phyloP scores from a whole-genome alignment of 2,329 filamentous ascomycete species.

The Pyricularia pennisetigena region DNA sequence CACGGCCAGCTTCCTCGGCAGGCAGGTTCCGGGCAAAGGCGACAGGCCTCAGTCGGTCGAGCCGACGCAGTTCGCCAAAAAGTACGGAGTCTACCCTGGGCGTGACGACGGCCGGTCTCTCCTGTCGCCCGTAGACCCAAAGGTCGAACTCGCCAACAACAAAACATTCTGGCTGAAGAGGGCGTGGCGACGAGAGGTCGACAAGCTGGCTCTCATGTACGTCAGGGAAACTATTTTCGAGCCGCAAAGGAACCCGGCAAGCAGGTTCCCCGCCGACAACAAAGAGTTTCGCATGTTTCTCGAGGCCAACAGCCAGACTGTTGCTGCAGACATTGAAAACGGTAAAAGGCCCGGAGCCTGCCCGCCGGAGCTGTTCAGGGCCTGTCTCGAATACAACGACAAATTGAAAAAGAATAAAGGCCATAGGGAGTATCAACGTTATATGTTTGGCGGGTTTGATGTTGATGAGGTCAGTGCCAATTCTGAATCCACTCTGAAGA shows the following conservation, averaged over 20 bases:
- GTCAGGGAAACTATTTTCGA: not conserved
- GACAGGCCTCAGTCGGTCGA: not conserved
- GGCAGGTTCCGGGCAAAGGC: not conserved
- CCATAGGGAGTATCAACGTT: not conserved
- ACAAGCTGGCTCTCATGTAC: not conserved
- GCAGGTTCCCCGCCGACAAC: too few species aligned
- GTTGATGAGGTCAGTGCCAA: not conserved
- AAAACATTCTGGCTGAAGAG: not conserved
- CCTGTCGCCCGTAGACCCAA: not conserved
- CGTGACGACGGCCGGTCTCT: not conserved
- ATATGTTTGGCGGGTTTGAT: not conserved
- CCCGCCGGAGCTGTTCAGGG: not conserved
- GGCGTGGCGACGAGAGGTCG: not conserved
- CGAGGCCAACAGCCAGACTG: not conserved
- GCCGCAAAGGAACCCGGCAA: too few species aligned
- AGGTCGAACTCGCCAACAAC: not conserved
- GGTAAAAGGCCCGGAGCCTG: not conserved
- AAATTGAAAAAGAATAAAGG: not conserved
- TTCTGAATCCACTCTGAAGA: not conserved
- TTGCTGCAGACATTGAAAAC: not conserved
- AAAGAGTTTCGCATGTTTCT: not conserved
- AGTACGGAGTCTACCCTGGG: not conserved
- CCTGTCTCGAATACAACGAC: not conserved
- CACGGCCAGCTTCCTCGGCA: not conserved
- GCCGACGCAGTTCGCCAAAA: not conserved